phyloP scores from a whole-genome alignment of 106 monocot genomes.

The Dendrobium officinale region DNA sequence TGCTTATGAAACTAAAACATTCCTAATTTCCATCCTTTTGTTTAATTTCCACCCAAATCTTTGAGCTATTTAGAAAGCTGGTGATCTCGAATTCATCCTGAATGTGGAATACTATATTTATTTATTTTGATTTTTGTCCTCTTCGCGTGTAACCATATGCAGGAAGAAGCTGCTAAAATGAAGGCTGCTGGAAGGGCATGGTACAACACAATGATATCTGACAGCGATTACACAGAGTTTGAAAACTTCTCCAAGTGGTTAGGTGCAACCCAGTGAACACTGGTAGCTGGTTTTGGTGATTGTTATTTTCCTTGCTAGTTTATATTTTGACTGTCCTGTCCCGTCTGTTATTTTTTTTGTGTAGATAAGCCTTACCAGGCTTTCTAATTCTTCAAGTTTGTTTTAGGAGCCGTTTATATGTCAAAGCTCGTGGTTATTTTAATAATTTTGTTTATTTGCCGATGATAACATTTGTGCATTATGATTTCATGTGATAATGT shows the following conservation, averaged over 20 bases:
- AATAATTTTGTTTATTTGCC: too few relatives aligned
- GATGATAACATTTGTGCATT: too few relatives aligned
- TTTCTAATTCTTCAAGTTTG: not conserved
- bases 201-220: constrained; percentile 87
- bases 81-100: too few relatives aligned
- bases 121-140: too few relatives aligned
- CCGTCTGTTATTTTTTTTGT: not conserved
- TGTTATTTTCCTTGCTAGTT: not conserved
- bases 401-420: not conserved
- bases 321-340: not conserved
- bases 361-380: not conserved
- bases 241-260: constrained; percentile 93
- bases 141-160: not conserved
- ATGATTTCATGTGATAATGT: too few relatives aligned
- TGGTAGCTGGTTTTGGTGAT: not conserved
- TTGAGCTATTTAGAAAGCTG: too few relatives aligned
- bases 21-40: too few relatives aligned
- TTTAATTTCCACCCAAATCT: too few relatives aligned
- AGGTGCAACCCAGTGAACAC: constrained; percentile 13
- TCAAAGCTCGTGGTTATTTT: too few relatives aligned
- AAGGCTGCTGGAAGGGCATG: constrained; percentile 77
- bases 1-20: too few relatives aligned
- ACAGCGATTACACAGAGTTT: constrained; percentile 83
- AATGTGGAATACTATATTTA: too few relatives aligned
- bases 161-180: constrained; percentile 73